Evolutionary conservation across 2,329 filamentous ascomycete species (phyloP).

Genomic region (Kalaharituber pfeilii): DNA sequence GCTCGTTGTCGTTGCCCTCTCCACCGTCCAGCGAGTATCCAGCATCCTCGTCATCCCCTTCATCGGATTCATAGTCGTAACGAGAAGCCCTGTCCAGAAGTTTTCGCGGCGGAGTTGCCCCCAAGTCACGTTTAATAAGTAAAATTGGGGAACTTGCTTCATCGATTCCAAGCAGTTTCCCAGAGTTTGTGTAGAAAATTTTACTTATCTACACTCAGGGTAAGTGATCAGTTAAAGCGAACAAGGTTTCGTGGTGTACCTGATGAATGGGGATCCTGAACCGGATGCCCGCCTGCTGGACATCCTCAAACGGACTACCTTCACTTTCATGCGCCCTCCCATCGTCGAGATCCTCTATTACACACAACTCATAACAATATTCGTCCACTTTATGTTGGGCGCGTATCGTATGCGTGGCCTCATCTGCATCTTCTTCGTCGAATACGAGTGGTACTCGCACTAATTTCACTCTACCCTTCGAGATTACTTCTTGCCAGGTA

Average conservation of each 20-base stretch:
- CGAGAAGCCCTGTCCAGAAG: slow-evolving; percentile 36
- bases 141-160: slow-evolving; percentile 57
- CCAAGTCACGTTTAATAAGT: slow-evolving; percentile 52
- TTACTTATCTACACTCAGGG: slow-evolving; percentile 46
- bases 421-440: slow-evolving; percentile 36
- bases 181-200: slow-evolving; percentile 84
- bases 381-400: slow-evolving; percentile 40
- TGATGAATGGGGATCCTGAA: slow-evolving; percentile 53
- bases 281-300: slow-evolving; percentile 44
- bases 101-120: slow-evolving; percentile 43
- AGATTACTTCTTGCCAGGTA: slow-evolving; percentile 90
- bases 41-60: slow-evolving; percentile 21
- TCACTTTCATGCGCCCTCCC: slow-evolving; percentile 50
- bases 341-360: slow-evolving; percentile 68
- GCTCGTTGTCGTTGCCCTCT: slow-evolving; percentile 21
- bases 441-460: slow-evolving; percentile 46
- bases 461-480: slow-evolving; percentile 75
- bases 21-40: slow-evolving; percentile 29
- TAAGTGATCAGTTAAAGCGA: neutral
- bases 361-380: slow-evolving; percentile 63
- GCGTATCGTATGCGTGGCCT: slow-evolving; percentile 31
- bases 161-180: slow-evolving; percentile 72
- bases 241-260: slow-evolving; percentile 5
- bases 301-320: slow-evolving; percentile 43
- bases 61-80: slow-evolving; percentile 20